A percentile compares a stretch with the other conserved stretches of the same genome.
Conservation (phyloP, 1,139 yeast species). For the Blastobotrys petasosporus region DNA sequence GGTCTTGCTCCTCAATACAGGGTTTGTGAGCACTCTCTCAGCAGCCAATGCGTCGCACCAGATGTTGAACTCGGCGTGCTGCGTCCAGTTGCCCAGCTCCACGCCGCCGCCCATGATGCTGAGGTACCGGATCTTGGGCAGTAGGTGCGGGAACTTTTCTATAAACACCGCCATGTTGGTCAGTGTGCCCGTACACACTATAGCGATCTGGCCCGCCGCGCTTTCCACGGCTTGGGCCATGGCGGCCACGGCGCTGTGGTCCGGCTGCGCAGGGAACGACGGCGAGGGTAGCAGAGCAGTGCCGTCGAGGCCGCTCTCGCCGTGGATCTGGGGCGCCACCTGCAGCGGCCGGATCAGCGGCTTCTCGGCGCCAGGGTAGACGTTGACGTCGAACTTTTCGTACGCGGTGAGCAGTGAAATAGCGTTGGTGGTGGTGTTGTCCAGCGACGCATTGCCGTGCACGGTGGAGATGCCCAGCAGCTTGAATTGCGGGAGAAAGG, state of each 20-base stretch:
- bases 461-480: conserved; percentile 75
- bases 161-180: conserved; percentile 62
- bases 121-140: conserved; percentile 42
- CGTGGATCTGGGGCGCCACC: conserved; percentile 64
- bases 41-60: conserved; percentile 77
- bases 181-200: conserved; percentile 66
- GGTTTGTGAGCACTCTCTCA: conserved; percentile 45
- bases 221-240: conserved; percentile 45
- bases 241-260: conserved; percentile 49
- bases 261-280: conserved; percentile 33
- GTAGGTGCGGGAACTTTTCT: conserved; percentile 46
- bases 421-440: conserved; percentile 64
- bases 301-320: conserved; percentile 71
- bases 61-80: conserved; percentile 72
- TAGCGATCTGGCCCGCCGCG: conserved; percentile 45
- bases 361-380: conserved; percentile 56
- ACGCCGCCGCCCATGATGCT: conserved; percentile 78
- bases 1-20: conserved; percentile 43
- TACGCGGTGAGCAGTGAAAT: conserved; percentile 59
- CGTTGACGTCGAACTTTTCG: conserved; percentile 45
- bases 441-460: conserved; percentile 70
- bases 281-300: conserved; percentile 53
- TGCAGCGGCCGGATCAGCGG: conserved; percentile 50
- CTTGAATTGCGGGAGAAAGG: conserved; percentile 52
- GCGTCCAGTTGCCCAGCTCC: conserved; percentile 42